A percentile compares a stretch with the other conserved stretches of the same genome.
Evolutionary conservation across 1,139 yeast species (phyloP).

Genomic region (Nadsonia commutata): DNA sequence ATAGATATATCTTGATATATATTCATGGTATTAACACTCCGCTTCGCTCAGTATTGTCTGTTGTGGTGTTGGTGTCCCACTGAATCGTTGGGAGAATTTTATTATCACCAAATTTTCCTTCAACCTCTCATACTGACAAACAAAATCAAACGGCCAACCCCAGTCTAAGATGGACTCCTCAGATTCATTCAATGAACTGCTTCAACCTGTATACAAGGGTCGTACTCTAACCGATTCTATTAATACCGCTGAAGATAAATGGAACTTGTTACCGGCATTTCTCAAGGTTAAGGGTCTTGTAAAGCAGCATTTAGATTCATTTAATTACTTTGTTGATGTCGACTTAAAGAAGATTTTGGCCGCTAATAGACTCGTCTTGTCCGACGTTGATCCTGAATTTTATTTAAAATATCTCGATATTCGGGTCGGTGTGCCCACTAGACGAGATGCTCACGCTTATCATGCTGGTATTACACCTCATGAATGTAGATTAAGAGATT

Average conservation of each 20-base stretch:
- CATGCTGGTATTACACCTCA: slow-evolving; percentile 58
- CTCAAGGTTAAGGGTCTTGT: slow-evolving; percentile 90
- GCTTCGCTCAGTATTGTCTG: too few relatives aligned
- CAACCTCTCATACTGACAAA: too few relatives aligned
- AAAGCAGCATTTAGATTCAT: slow-evolving; percentile 93
- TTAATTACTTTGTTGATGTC: slow-evolving; percentile 86
- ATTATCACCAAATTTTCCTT: too few relatives aligned
- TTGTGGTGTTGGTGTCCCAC: too few relatives aligned
- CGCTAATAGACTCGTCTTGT: slow-evolving; percentile 77
- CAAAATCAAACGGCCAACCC: too few relatives aligned
- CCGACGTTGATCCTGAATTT: slow-evolving; percentile 96
- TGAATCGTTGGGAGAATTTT: too few relatives aligned
- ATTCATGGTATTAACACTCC: too few relatives aligned
- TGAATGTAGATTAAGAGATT: slow-evolving; percentile 87
- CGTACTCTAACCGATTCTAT: slow-evolving; percentile 76
- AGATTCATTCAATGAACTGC: slow-evolving; percentile 48
- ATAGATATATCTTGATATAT: too few relatives aligned
- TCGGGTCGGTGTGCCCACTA: slow-evolving; percentile 48
- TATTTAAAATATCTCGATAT: slow-evolving; percentile 84
- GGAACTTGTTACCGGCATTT: slow-evolving; percentile 93
- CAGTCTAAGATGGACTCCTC: too few relatives aligned
- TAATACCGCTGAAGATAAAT: slow-evolving; percentile 80
- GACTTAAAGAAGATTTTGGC: slow-evolving; percentile 82
- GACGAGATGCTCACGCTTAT: slow-evolving; percentile 40
- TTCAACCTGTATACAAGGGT: slow-evolving; percentile 75